Percentiles rank a stretch among this genome's conserved stretches.
phyloP scores from a whole-genome alignment of 2,329 filamentous ascomycete species.

The Curvularia sp. region DNA sequence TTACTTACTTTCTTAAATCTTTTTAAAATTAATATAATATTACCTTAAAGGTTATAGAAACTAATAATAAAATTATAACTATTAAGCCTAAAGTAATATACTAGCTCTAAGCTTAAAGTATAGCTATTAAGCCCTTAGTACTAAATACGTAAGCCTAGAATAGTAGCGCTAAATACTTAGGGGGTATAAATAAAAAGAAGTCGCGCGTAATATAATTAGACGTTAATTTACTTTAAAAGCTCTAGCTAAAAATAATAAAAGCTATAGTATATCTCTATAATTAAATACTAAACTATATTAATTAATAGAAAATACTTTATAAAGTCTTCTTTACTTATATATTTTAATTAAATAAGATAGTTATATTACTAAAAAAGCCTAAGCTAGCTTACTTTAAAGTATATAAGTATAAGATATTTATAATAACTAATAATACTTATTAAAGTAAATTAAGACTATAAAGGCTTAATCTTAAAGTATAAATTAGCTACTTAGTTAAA shows the following conservation, averaged over 20 bases:
- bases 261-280: constrained; percentile 17
- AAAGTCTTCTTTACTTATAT: constrained; percentile 11
- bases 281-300: constrained; percentile 16
- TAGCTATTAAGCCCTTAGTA: constrained; percentile 17
- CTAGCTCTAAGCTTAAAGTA: background rate
- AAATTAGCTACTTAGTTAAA: constrained; percentile 16
- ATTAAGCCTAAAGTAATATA: background rate
- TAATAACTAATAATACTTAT: constrained; percentile 10
- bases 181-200: constrained; percentile 16
- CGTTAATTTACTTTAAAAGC: constrained; percentile 9
- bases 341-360: background rate
- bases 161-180: constrained; percentile 13
- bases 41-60: background rate
- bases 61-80: background rate
- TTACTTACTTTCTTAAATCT: background rate
- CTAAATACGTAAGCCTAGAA: constrained; percentile 14
- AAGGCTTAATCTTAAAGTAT: constrained; percentile 11
- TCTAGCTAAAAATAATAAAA: constrained; percentile 11
- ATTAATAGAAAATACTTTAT: constrained; percentile 12
- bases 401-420: constrained; percentile 20
- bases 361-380: constrained; percentile 6
- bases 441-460: constrained; percentile 10
- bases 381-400: constrained; percentile 13
- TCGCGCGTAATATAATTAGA: constrained; percentile 10
- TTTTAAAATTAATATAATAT: constrained; percentile 5